These are phyloP conservation scores for Ceratonia siliqua DNA, from an alignment of 306 rosid genomes.

Conservation along the genomic window DNA sequence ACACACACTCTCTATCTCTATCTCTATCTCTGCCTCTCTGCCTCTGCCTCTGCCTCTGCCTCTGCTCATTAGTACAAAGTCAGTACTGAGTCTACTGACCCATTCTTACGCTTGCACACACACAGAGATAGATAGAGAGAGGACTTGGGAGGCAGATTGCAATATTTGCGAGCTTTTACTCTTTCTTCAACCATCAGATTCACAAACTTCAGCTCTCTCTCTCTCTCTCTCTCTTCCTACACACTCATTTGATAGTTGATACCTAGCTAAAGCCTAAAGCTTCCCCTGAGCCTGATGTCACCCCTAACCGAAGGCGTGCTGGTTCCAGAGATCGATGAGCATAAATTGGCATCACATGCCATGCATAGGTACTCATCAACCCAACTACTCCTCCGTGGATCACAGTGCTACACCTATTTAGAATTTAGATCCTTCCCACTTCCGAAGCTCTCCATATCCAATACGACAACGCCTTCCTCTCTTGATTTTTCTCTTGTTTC, in stretches of 20 bases:
- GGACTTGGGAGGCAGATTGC: constrained; percentile 33
- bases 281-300: too few relatives aligned
- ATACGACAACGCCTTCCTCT: neutral
- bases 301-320: too few relatives aligned
- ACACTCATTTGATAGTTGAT: too few relatives aligned
- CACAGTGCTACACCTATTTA: too few relatives aligned
- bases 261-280: too few relatives aligned
- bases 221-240: too few relatives aligned
- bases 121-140: neutral
- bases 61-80: neutral
- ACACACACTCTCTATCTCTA: neutral
- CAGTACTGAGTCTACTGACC: constrained; percentile 29
- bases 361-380: constrained; percentile 48
- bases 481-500: constrained; percentile 9
- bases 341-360: constrained; percentile 73
- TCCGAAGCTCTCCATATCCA: too few relatives aligned
- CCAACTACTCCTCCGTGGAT: too few relatives aligned
- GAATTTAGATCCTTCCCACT: too few relatives aligned
- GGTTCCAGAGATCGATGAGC: neutral
- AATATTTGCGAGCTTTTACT: neutral
- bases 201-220: too few relatives aligned
- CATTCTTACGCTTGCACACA: neutral
- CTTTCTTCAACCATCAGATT: too few relatives aligned
- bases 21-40: neutral
- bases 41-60: neutral